phyloP scores from a whole-genome alignment of 2,329 filamentous ascomycete genomes.

The Scytalidium sp. region DNA sequence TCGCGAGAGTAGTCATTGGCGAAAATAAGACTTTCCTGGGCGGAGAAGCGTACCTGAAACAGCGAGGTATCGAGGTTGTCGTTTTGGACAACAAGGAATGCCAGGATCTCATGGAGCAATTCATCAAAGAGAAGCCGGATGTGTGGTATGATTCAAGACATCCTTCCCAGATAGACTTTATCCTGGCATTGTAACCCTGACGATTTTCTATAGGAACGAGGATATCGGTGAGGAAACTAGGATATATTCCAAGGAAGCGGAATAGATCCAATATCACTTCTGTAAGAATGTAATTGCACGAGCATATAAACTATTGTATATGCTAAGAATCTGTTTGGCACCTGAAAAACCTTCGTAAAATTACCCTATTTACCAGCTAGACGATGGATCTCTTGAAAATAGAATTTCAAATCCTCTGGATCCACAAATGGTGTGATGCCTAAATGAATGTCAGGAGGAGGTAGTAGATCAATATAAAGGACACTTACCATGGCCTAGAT shows the following conservation, averaged over 20 bases:
- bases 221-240: conserved; percentile 51
- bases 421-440: conserved; percentile 94
- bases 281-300: conserved; percentile 5
- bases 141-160: conserved; percentile 53
- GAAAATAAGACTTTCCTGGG: conserved; percentile 76
- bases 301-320: conserved; percentile 1
- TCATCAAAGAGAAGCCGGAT: conserved; percentile 69
- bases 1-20: conserved; percentile 71
- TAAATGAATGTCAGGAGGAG: conserved; percentile 34
- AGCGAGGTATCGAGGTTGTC: conserved; percentile 69
- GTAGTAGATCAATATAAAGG: conserved; percentile 2
- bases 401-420: conserved; percentile 89
- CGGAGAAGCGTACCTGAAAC: conserved; percentile 67
- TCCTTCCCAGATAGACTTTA: conserved; percentile 2
- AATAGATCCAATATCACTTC: background rate
- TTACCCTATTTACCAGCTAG: conserved; percentile 41
- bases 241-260: conserved; percentile 34
- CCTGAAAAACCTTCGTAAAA: background rate
- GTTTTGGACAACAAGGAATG: conserved; percentile 65
- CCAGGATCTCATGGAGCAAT: conserved; percentile 65
- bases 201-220: conserved; percentile 45
- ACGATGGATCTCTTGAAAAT: conserved; percentile 87
- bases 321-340: background rate
- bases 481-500: conserved; percentile 83
- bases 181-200: background rate